Conservation (phyloP, 2,329 filamentous ascomycete genomes). For the Neocatenulostroma microsporum region DNA sequence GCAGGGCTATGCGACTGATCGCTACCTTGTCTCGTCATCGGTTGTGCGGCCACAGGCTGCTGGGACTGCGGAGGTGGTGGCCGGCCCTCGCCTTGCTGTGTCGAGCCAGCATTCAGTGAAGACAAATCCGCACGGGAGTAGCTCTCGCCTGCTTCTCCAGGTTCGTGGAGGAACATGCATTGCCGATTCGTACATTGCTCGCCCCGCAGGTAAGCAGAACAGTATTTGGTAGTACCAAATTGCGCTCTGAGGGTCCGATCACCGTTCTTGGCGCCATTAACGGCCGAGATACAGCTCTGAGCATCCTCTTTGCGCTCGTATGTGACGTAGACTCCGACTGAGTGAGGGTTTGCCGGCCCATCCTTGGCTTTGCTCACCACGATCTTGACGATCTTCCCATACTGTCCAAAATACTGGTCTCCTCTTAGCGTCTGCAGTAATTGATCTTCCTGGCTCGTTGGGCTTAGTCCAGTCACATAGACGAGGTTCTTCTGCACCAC, state of each 20-base stretch:
- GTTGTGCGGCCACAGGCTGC: constrained; percentile 43
- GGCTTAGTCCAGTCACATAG: constrained; percentile 91
- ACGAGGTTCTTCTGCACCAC: constrained; percentile 98
- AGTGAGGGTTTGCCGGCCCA: constrained; percentile 62
- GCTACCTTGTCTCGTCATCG: constrained; percentile 57
- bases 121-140: constrained; percentile 92
- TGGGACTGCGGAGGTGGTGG: constrained; percentile 42
- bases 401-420: constrained; percentile 93
- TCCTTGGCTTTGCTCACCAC: constrained; percentile 96
- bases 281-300: constrained; percentile 77
- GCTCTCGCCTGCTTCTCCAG: constrained; percentile 95
- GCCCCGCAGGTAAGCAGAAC: constrained; percentile 89
- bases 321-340: constrained; percentile 96
- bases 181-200: constrained; percentile 92
- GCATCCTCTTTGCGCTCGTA: constrained; percentile 90
- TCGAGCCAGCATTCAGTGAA: constrained; percentile 83
- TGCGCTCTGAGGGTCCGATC: constrained; percentile 71
- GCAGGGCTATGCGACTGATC: constrained; percentile 24
- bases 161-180: constrained; percentile 97
- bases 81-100: constrained; percentile 59
- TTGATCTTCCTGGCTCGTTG: constrained; percentile 85
- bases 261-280: constrained; percentile 86
- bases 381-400: constrained; percentile 97
- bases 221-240: constrained; percentile 95
- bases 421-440: constrained; percentile 84